Evolutionary conservation across 2,329 filamentous ascomycete genomes (phyloP), one percentile per base, ranked within the genome.

Genomic region (Pseudogymnoascus verrucosus): DNA sequence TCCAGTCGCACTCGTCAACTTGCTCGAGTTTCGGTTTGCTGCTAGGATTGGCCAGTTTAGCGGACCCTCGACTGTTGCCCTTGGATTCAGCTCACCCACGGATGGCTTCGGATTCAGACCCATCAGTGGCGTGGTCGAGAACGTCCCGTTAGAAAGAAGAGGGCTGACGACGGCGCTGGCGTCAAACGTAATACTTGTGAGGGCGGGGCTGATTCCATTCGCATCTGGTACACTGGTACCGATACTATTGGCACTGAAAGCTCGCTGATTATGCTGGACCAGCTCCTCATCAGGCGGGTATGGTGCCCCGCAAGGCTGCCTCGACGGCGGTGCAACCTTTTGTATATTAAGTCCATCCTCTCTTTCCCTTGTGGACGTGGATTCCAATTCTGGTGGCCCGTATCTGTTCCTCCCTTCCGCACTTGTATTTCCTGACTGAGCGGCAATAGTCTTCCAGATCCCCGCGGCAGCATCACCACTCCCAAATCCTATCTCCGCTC

Each of bases 31-130:
- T 34, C 60, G 60, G 23, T 36, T 36, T 36, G 10, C 28, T 14
- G 28, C 16, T 11, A 57, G 10, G 12, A 21, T 62, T 60, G 61
- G 61, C 61, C 61, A 62, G 28, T 54, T 54, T 19, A 62, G 21
- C 23, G 61, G 61, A 8, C 61, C 61, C n/a, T 44, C 16, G 36
- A 62, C 23, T 16, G 61, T 62, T 59, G 61, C 61, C 11, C 37
- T 47, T 8, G 42, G 28, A 57, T 57, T 36, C n/a, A 34, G 28
- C n/a, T 57, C 51, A 3, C 51, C 51, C n/a, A 34, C 28, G 28
- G 51, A 57, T 36, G 28, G 51, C n/a, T 36, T 57, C 28, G 10
- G 28, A 10, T 34, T 26, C 16, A 19, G 28, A 8, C 10, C 28
- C 51, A 57, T 34, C 28, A 34, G 23, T 7, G 51, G n/a, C 28